phyloP scores from a whole-genome alignment of 23 red algal genomes.

The Gracilaria gracilis region DNA sequence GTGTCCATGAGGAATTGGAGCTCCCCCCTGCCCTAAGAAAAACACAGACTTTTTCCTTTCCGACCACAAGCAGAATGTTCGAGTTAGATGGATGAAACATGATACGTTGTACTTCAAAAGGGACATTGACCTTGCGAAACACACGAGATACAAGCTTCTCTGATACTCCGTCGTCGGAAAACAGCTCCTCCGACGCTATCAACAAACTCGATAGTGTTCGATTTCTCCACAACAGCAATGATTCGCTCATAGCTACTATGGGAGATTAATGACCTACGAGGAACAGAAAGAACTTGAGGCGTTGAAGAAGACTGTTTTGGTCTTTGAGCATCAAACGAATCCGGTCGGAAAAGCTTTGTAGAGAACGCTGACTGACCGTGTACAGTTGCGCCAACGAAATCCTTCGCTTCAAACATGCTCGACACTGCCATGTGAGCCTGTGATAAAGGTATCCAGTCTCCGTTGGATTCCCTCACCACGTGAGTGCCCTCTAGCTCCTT shows the following conservation, averaged over 20 bases:
- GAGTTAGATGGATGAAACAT: slow-evolving; percentile 58
- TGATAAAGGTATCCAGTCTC: background rate
- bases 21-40: slow-evolving; percentile 8
- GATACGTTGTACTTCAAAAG: slow-evolving; percentile 28
- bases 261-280: slow-evolving; percentile 27
- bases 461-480: background rate
- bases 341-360: slow-evolving; percentile 18
- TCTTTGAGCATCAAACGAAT: background rate
- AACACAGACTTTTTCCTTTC: slow-evolving; percentile 40
- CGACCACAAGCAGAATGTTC: slow-evolving; percentile 51
- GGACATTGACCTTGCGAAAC: slow-evolving; percentile 23
- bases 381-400: background rate
- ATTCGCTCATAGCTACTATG: slow-evolving; percentile 22
- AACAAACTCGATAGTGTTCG: slow-evolving; percentile 45
- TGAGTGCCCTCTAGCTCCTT: slow-evolving; percentile 15
- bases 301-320: background rate
- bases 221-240: slow-evolving; percentile 33
- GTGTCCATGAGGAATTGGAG: slow-evolving; percentile 12
- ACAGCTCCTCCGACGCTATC: slow-evolving; percentile 35
- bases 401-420: background rate
- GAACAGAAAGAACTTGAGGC: background rate
- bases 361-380: background rate
- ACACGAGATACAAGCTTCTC: slow-evolving; percentile 6
- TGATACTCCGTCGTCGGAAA: background rate
- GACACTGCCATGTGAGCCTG: background rate